A percentile compares a stretch with the other conserved stretches of the same genome.
Evolutionary conservation across 164 flowering plant species (phyloP).

Genomic region (Aristolochia contorta): DNA sequence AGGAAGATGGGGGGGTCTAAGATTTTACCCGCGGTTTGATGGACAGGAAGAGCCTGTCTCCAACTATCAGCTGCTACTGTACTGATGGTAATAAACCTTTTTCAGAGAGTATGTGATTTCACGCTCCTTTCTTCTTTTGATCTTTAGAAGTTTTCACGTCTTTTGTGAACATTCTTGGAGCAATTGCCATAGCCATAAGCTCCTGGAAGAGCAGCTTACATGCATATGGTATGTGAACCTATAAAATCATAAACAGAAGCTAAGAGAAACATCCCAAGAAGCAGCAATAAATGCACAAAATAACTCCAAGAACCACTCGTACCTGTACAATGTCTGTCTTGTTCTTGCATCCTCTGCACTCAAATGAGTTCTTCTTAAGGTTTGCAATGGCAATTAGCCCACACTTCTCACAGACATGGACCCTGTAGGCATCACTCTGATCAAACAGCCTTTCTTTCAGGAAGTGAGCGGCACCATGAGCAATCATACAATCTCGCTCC

Average conservation of each 20-base stretch:
- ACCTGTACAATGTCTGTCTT: constrained; percentile 98
- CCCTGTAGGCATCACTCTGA: constrained; percentile 92
- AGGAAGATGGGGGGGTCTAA: too few species aligned
- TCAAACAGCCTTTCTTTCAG: constrained; percentile 82
- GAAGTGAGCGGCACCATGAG: constrained; percentile 87
- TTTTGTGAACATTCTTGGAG: constrained; percentile 88
- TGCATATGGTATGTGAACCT: constrained; percentile 93
- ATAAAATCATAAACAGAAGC: constrained; percentile 9
- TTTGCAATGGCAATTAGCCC: constrained; percentile 94
- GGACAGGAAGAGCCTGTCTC: too few species aligned
- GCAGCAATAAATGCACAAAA: too few species aligned
- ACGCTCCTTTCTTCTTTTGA: constrained; percentile 51
- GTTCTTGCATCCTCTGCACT: constrained; percentile 93
- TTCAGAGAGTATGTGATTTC: constrained; percentile 6
- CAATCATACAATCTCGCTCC: constrained; percentile 95
- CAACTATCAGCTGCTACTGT: too few species aligned
- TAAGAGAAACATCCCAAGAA: too few species aligned
- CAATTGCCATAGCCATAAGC: constrained; percentile 97
- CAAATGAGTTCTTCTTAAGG: constrained; percentile 86
- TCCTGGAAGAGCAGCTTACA: constrained; percentile 94
- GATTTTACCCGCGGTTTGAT: too few species aligned
- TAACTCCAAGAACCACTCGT: too few species aligned
- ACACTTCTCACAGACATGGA: constrained; percentile 86
- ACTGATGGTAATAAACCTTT: too few species aligned
- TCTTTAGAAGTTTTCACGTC: constrained; percentile 45